Evolutionary conservation across 2,329 filamentous ascomycete genomes (phyloP).

Genomic region (Ilyonectria mors-panacis): DNA sequence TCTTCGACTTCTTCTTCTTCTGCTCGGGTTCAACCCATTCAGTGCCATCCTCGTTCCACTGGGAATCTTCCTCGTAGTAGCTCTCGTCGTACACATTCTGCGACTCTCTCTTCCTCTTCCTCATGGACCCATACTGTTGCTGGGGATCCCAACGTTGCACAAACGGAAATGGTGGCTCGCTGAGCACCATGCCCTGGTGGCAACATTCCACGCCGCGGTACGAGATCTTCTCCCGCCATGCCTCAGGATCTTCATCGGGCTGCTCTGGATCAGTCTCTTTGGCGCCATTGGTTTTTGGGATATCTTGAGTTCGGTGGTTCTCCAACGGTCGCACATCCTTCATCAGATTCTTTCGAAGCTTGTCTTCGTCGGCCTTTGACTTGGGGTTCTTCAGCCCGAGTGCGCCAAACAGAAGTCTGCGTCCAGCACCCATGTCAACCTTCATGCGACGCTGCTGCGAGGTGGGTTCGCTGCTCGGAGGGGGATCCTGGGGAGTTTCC

Average conservation of each 20-base stretch:
- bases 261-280: constrained; percentile 26
- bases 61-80: constrained; percentile 48
- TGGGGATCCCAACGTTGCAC: constrained; percentile 89
- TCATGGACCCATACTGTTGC: constrained; percentile 65
- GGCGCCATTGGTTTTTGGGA: constrained; percentile 26
- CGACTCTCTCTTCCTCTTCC: constrained; percentile 66
- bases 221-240: constrained; percentile 82
- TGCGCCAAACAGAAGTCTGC: constrained; percentile 79
- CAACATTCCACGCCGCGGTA: constrained; percentile 89
- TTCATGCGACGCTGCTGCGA: constrained; percentile 40
- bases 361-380: constrained; percentile 77
- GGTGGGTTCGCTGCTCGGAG: constrained; percentile 23
- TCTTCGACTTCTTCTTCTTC: constrained; percentile 56
- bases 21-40: constrained; percentile 55
- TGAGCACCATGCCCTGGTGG: constrained; percentile 77
- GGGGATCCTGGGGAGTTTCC: constrained; percentile 16
- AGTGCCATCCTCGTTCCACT: constrained; percentile 51
- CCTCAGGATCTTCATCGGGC: constrained; percentile 64
- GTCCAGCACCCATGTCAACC: constrained; percentile 70
- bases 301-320: constrained; percentile 52
- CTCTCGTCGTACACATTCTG: constrained; percentile 51
- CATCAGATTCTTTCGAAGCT: constrained; percentile 72
- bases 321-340: constrained; percentile 63
- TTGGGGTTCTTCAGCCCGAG: constrained; percentile 79
- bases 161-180: constrained; percentile 90